Evolutionary conservation across 768 basidiomycete species (phyloP), one percentile per base, ranked within the genome.

Genomic region (Macrolepiota dolichaula): DNA sequence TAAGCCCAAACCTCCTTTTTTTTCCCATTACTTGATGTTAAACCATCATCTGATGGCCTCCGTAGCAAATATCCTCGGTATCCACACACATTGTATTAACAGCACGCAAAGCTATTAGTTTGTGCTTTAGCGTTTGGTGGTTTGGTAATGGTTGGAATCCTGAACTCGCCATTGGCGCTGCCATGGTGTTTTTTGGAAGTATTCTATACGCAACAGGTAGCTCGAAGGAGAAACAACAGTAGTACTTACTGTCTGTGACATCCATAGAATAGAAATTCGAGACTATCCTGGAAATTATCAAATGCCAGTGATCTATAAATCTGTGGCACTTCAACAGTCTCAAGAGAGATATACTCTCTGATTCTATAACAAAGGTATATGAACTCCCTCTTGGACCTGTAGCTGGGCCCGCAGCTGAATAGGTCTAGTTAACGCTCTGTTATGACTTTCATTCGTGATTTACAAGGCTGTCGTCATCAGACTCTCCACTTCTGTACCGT

Each of bases 111-210:
- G 92, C 92, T 5, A 71, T 92, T 51, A 90, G 88, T 63, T 79
- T 95, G 22, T 87, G 85, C 65, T 83, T 94, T 62, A 90, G 88
- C 66, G 88, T 95, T 7, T 92, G 89, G 89, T 92, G 85, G 83
- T 93, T 92, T 68, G 86, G 86, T 1, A 85, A 83, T 63, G 85
- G 84, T 4, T 87, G 89, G 84, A 91, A 91, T 61, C 58, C 69
- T 0, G 83, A 85, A 62, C 75, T 94, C 24, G 85, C 77, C 0
- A 38, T 79, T 4, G 93, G 93, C 24, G 91, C 90, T 3, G 73
- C 69, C 3, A 85, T 94, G 84, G 93, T 95, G 2, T 86, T 92
- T 64, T 55, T 79, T 3, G 89, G 89, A 22, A 88, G 86, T 62
- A 67, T 88, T 12, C 63, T 86, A 66, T 91, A 89, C 71, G 77